Evolutionary conservation across 805 yeast genomes (phyloP), one percentile per base, ranked within the genome.

Genomic region (Yamadazyma sp.): DNA sequence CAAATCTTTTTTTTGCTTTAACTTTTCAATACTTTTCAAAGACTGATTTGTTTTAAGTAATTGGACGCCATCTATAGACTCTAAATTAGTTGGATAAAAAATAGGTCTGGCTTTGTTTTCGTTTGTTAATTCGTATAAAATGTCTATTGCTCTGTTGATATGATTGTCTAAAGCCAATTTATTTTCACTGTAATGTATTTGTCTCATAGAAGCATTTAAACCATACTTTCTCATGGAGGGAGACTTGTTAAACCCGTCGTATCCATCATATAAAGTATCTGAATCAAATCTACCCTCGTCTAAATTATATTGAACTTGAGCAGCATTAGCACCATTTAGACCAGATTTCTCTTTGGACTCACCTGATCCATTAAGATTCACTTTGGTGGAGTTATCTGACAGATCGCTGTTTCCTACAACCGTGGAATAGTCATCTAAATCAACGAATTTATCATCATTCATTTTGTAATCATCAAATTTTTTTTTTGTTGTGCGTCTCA

Each of bases 151-250:
- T 20, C 73, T 66, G 40, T 70, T 62, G 38, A 84, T 80, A 1
- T 81, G 70, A 33, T 84, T 65, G 39, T 78, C 82, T 36, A 89
- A 63, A 1, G 82, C 71, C 0, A 77, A 63, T 36, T 83, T 73
- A 61, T 81, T 80, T 47, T 81, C 80, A 52, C 86, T 86, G 55
- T 84, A 91, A 42, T 77, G 83, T 38, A 82, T 60, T 52, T 89
- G 96, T 39, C 80, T 77, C 21, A 82, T 55, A 34, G 87, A 82
- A 1, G 82, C 66, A 30, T 69, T 64, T 40, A 69, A 49, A n/a
- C 67, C 43, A 21, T 27, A 42, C 33, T 35, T 36, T 20, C 39
- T 23, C 13, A 29, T 27, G 2, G 52, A 43, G n/a, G 47, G 28
- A 6, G 45, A 31, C 5, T 13, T 16, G 8, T 19, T 28, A 5